Conservation (phyloP, 2,329 filamentous ascomycete genomes). For the Fusarium continuum region DNA sequence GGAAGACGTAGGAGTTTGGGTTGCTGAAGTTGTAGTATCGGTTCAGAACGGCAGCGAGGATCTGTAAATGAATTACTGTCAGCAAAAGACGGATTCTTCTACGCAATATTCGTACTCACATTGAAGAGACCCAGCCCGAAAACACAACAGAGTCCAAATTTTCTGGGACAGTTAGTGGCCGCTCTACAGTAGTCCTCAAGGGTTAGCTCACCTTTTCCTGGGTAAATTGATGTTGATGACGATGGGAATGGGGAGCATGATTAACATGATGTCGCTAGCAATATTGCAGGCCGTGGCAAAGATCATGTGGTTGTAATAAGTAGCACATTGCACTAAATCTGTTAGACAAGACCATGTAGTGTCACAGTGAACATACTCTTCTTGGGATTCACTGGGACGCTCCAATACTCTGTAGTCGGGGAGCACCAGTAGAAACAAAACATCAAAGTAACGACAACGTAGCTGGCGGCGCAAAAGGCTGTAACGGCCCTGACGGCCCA, state of each 20-base stretch:
- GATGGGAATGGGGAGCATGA: constrained; percentile 57
- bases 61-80: constrained; percentile 46
- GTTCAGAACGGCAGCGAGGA: constrained; percentile 67
- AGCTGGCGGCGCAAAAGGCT: constrained; percentile 55
- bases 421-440: constrained; percentile 64
- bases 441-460: constrained; percentile 59
- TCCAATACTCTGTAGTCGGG: constrained; percentile 62
- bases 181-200: fast-evolving
- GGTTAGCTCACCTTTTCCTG: constrained; percentile 34
- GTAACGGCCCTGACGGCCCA: constrained; percentile 54
- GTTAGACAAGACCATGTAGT: background rate
- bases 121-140: constrained; percentile 65
- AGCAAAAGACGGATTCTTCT: background rate
- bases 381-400: constrained; percentile 51
- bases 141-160: constrained; percentile 62
- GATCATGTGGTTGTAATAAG: constrained; percentile 58
- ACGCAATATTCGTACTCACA: constrained; percentile 22
- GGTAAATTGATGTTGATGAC: constrained; percentile 53
- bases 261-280: constrained; percentile 55
- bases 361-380: background rate
- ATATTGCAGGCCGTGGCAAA: constrained; percentile 59
- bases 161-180: constrained; percentile 47
- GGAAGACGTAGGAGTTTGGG: constrained; percentile 64
- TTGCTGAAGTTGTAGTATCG: constrained; percentile 69
- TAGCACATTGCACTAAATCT: constrained; percentile 52